Base-by-base conservation (phyloP, 1,284 basidiomycete genomes). In the Xerocomus tenax region DNA sequence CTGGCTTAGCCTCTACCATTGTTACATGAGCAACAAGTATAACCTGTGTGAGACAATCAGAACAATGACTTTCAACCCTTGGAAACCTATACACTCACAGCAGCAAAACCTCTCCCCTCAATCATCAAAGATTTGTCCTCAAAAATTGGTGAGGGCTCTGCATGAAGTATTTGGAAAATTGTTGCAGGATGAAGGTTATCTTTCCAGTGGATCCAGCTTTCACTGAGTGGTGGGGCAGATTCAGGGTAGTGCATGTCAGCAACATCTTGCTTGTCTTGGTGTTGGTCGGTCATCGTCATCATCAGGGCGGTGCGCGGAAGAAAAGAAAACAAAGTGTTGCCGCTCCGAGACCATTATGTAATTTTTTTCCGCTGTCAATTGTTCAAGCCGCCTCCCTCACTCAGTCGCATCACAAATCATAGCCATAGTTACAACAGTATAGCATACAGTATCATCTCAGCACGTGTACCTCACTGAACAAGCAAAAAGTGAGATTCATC, bases 401-500 rank as follows among this genome's bases (percentile, higher is more conserved):
- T 34, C 32, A 16, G 5, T n/a, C 9, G n/a, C 35, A 36, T 19
- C 30, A 19, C 10, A 12, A 12, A 16, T 15, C 36, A 41, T 36
- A 2, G 25, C 13, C 18, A 29, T 21, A 39, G n/a, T 38, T 28
- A 38, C n/a, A 43, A 21, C 15, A 35, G 29, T 45, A 51, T 41
- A 49, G 10, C 23, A n/a, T 44, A 58, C 38, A 41, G 21, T 2
- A 35, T 32, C 18, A 8, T 36, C 4, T 18, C 28, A n/a, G 29
- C 15, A 42, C 12, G 16, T 38, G 10, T 25, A 12, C 21, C 40
- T 53, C 21, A 41, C 18, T 51, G 29, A 48, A 41, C 57, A 48
- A 69, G 58, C 36, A 69, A 61, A 56, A 78, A 81, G 56, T 81
- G 79, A 9, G 74, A 76, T 38, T 87, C 82, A 61, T 87, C 83